Evolutionary conservation across 371 early-diverging fungal genomes (phyloP).

Genomic region (Zancudomyces culisetae): DNA sequence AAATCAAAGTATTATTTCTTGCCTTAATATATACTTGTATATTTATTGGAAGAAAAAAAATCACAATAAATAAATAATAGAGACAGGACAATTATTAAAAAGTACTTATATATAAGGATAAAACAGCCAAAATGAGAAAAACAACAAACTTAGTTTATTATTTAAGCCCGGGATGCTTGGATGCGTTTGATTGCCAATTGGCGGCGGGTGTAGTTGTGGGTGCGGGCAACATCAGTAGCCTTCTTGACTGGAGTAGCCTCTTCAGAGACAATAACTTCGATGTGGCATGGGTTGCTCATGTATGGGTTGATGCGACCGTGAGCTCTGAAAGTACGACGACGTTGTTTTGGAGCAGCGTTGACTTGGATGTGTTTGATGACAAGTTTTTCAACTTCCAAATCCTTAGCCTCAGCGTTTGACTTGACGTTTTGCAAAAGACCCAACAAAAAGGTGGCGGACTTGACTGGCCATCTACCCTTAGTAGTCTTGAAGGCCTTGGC

Average conservation of each 20-base stretch:
- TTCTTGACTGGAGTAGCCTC: constrained; percentile 57
- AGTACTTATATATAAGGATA: too few species aligned
- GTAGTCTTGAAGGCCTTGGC: constrained; percentile 80
- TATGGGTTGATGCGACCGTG: constrained; percentile 97
- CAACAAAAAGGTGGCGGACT: constrained; percentile 83
- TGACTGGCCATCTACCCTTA: constrained; percentile 98
- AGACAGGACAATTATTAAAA: too few species aligned
- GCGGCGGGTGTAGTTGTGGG: constrained; percentile 15
- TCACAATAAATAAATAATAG: too few species aligned
- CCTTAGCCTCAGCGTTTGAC: constrained; percentile 93
- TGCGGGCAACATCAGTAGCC: constrained; percentile 35
- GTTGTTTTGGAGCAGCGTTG: constrained; percentile 96
- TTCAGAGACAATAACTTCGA: constrained; percentile 83
- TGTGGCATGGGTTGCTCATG: constrained; percentile 94
- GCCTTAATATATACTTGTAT: too few species aligned
- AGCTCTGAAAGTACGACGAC: constrained; percentile 96
- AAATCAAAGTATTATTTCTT: too few species aligned
- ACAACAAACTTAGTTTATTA: too few species aligned
- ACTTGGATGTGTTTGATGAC: constrained; percentile 92
- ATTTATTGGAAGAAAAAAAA: too few species aligned
- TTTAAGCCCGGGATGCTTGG: constrained; percentile 10
- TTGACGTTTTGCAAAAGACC: constrained; percentile 94
- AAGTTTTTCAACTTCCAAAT: constrained; percentile 67
- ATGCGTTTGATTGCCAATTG: constrained; percentile 24
- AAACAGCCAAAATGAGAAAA: too few species aligned